These are phyloP conservation scores for barley (Hordeum vulgare) DNA, from an alignment of 176 grass and related monocot species.

Conservation along the genomic window MorexV3_pseudomolecules_assembly NC_058524.1:105464688-105465187, in stretches of 20 bases:
- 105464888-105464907: neutral
- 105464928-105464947: neutral
- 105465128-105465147: neutral
- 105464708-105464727: neutral
- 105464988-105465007: neutral
- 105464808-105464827: no score
- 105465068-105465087: neutral
- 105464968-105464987: neutral
- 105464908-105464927: neutral
- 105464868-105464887: neutral
- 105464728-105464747: neutral
- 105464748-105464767: neutral
- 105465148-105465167: neutral
- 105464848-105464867: no score
- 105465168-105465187: neutral
- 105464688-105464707: neutral
- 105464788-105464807: neutral
- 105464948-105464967: neutral
- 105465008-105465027: neutral
- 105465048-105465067: neutral
- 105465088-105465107: neutral
- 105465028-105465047: neutral
- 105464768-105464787: no score
- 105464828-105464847: neutral
- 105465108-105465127: neutral